These are phyloP conservation scores for Fagopyrum tataricum DNA, from an alignment of 148 eudicot species.

Conservation along the genomic window DNA sequence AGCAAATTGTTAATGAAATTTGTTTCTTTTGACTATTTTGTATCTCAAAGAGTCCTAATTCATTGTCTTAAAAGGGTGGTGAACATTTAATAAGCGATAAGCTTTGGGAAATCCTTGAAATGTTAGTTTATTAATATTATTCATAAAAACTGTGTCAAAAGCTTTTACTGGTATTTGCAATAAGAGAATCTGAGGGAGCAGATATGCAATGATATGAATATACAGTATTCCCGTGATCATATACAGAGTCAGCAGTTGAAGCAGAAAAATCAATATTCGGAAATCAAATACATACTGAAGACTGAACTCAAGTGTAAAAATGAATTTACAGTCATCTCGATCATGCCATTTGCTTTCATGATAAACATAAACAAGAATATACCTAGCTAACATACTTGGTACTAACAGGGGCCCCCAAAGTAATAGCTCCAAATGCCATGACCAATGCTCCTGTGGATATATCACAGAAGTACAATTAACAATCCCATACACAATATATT, in stretches of 20 bases:
- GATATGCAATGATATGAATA: not conserved
- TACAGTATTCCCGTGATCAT: not conserved
- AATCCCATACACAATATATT: not conserved
- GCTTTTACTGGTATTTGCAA: too few relatives aligned
- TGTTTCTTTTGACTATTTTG: too few relatives aligned
- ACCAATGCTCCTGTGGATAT: constrained; percentile 50
- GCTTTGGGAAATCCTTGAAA: too few relatives aligned
- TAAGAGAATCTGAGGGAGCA: too few relatives aligned
- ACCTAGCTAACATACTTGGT: constrained; percentile 45
- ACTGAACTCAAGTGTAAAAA: not conserved
- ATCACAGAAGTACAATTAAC: not conserved
- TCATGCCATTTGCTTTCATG: constrained; percentile 2
- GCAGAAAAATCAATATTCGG: not conserved
- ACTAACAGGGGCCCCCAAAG: constrained; percentile 89
- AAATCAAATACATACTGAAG: not conserved
- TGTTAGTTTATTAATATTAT: too few relatives aligned
- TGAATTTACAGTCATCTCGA: constrained; percentile 3
- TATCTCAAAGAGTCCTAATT: too few relatives aligned
- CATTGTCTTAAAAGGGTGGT: too few relatives aligned
- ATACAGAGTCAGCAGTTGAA: not conserved
- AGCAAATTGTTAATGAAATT: too few relatives aligned
- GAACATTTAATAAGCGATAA: too few relatives aligned
- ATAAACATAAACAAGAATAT: constrained; percentile 11
- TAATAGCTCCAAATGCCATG: constrained; percentile 70
- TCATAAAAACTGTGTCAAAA: too few relatives aligned